These are phyloP conservation scores for Trypanosoma scelopori DNA, from an alignment of 208 protist genomes.

Conservation along the genomic window DNA sequence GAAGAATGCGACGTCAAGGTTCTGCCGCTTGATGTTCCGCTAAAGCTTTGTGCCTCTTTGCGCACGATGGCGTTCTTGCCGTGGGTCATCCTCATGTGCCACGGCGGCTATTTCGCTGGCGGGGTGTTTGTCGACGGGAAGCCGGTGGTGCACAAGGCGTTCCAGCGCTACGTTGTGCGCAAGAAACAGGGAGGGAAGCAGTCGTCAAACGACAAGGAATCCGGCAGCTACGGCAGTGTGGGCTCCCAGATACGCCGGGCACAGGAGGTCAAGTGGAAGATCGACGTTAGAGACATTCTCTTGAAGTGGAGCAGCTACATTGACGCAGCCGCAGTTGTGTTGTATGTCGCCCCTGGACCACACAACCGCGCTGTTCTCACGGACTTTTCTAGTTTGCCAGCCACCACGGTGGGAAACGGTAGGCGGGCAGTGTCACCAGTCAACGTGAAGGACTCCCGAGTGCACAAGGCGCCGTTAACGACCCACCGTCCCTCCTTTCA, in stretches of 20 bases:
- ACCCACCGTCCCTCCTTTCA: slow-evolving; percentile 80
- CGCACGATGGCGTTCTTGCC: slow-evolving; percentile 36
- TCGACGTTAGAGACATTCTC: slow-evolving; percentile 78
- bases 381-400: slow-evolving; percentile 53
- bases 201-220: slow-evolving; percentile 78
- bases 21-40: slow-evolving; percentile 36
- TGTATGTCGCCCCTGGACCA: slow-evolving; percentile 84
- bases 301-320: slow-evolving; percentile 75
- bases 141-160: slow-evolving; percentile 79
- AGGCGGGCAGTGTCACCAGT: slow-evolving; percentile 50
- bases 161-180: slow-evolving; percentile 90
- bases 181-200: slow-evolving; percentile 93
- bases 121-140: slow-evolving; percentile 63
- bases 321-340: slow-evolving; percentile 63
- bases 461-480: slow-evolving; percentile 77
- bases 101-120: slow-evolving; percentile 89
- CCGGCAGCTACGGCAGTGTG: slow-evolving; percentile 70
- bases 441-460: slow-evolving; percentile 63
- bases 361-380: slow-evolving; percentile 77
- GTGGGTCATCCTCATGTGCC: slow-evolving; percentile 85
- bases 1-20: slow-evolving; percentile 27
- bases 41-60: slow-evolving; percentile 33
- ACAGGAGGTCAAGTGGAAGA: slow-evolving; percentile 84
- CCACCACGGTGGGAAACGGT: slow-evolving; percentile 17
- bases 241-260: slow-evolving; percentile 85